Evolutionary conservation across 2,329 filamentous ascomycete species (phyloP).

Genomic region (Epichloe gansuensis): DNA sequence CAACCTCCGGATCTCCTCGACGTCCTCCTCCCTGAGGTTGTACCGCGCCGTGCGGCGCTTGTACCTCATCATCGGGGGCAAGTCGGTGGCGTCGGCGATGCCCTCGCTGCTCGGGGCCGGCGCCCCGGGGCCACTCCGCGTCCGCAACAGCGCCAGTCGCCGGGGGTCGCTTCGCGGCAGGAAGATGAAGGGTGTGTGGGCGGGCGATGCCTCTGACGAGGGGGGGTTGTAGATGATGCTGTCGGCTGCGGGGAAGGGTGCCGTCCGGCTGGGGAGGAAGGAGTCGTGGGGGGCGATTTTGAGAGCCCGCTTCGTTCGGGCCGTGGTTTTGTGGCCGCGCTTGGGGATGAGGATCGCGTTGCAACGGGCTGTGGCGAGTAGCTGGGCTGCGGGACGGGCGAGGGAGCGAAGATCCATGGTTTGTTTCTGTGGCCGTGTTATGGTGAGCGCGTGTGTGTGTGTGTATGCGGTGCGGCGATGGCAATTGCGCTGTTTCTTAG

Average conservation of each 20-base stretch:
- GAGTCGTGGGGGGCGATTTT: slow-evolving; percentile 49
- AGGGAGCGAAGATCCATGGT: slow-evolving; percentile 25
- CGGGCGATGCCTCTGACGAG: slow-evolving; percentile 40
- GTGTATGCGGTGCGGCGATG: no score
- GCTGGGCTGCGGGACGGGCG: slow-evolving; percentile 21
- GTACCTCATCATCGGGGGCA: slow-evolving; percentile 24
- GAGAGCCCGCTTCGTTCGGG: slow-evolving; percentile 42
- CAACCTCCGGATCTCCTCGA: slow-evolving; percentile 47
- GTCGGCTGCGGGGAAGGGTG: slow-evolving; percentile 19
- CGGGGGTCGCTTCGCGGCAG: slow-evolving; percentile 44
- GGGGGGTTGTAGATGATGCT: slow-evolving; percentile 46
- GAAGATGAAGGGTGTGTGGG: slow-evolving; percentile 55
- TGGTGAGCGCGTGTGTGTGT: background rate
- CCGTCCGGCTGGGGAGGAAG: slow-evolving; percentile 33
- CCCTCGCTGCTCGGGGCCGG: slow-evolving; percentile 8
- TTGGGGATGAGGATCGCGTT: slow-evolving; percentile 13
- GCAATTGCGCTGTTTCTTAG: no score
- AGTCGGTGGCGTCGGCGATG: slow-evolving; percentile 11
- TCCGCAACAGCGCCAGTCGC: slow-evolving; percentile 33
- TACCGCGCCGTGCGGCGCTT: slow-evolving; percentile 27
- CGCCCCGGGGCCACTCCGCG: slow-evolving; percentile 23
- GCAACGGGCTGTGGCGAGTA: slow-evolving; percentile 16
- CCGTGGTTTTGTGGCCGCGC: slow-evolving; percentile 37
- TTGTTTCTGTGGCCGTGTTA: background rate
- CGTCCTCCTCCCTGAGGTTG: slow-evolving; percentile 41